Evolutionary conservation across 345 rosid genomes (phyloP), one percentile per base, ranked within the genome.

Genomic region (Hirschfeldia incana): DNA sequence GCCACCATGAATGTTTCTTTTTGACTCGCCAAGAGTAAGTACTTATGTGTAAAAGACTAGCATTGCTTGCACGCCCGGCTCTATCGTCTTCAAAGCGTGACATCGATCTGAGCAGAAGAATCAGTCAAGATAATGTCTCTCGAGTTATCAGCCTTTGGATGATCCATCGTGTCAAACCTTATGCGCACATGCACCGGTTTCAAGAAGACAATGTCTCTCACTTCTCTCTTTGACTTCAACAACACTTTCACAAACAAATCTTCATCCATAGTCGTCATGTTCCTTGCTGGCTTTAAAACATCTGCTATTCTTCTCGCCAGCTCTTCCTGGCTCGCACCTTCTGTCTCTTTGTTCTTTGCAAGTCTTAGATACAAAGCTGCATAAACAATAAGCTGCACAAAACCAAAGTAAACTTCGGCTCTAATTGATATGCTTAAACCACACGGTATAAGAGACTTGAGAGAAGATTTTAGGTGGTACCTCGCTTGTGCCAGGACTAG

Each of bases 401-500:
- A 57, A 60, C 76, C 69, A 33, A 72, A 67, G 21, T 21, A 21
- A 21, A 21, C 21, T 30, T 33, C 59, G 4, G 0, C 21, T 21
- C 21, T 21, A 21, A 21, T 21, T 21, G 21, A 21, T 21, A 29
- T 67, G 33, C 70, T 39, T 67, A 12, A 28, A 46, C 36, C 49
- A 62, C 11, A 21, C 33, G 4, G 16, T 33, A 49, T 67, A 28
- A 11, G 70, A 75, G 36, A 75, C 53, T 30, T 39, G 37, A 57
- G 49, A 66, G 34, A 59, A 59, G 59, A 75, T 27, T 12, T 44
- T 5, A 60, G 64, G 57, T 70, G 9, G 89, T 49, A 95, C 99
- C 93, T 95, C 98, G 61, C 98, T 85, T 62, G 90, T 77, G 60
- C 97, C 99, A 51, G 98, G 97, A 83, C 97, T 90, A 16, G 90